A percentile compares a stretch with the other conserved stretches of the same genome.
phyloP scores from a whole-genome alignment of 2,329 filamentous ascomycete species.

The Nemania bipapillata region DNA sequence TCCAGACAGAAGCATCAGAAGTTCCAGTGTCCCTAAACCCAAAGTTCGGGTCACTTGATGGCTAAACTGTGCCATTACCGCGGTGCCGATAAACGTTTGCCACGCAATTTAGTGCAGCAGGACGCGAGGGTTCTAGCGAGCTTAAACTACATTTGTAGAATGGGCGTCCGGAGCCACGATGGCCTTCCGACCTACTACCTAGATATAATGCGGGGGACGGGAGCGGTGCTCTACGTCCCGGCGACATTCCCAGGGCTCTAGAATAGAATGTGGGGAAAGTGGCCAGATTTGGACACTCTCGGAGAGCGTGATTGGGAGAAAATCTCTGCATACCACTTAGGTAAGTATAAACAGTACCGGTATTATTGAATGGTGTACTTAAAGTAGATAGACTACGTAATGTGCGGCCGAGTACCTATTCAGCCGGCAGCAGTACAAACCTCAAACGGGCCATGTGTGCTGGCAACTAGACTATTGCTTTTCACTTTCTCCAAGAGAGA shows the following conservation, averaged over 20 bases:
- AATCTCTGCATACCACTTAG: not conserved
- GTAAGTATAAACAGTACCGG: too few relatives aligned
- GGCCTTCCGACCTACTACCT: not conserved
- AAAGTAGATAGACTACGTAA: not conserved
- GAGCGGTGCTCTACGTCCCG: conserved; percentile 8
- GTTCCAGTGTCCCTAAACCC: too few relatives aligned
- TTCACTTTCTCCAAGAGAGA: conserved; percentile 18
- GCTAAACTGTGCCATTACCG: not conserved
- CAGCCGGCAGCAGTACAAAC: conserved; percentile 27
- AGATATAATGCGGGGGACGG: conserved; percentile 11
- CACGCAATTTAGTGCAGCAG: conserved; percentile 3
- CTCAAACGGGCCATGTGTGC: conserved; percentile 2
- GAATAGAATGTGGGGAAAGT: conserved; percentile 25
- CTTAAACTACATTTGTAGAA: not conserved
- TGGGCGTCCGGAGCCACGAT: not conserved
- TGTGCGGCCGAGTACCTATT: conserved; percentile 20
- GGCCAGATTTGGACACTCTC: conserved; percentile 3
- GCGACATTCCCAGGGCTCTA: not conserved
- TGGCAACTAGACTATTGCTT: not conserved
- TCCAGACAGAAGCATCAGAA: not conserved
- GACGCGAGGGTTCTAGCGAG: not conserved
- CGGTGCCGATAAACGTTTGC: conserved; percentile 1
- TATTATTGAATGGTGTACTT: not conserved
- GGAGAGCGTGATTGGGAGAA: conserved; percentile 23
- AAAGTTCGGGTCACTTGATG: not conserved